Evolutionary conservation across 2,329 filamentous ascomycete genomes (phyloP), one percentile per base, ranked within the genome.

Genomic region (Ophidiomyces ophidiicola): DNA sequence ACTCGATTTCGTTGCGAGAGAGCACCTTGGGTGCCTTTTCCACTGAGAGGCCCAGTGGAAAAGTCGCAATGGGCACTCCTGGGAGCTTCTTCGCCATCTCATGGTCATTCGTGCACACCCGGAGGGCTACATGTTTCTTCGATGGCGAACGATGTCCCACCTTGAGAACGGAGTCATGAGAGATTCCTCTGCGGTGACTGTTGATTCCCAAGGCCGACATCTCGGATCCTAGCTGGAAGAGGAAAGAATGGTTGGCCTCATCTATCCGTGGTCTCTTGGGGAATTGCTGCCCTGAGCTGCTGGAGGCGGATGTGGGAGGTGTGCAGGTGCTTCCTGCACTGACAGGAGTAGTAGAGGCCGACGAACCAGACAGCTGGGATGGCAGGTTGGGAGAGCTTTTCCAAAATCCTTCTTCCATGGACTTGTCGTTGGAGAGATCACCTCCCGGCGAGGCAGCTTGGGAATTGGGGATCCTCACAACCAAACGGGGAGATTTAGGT

Each of bases 401-500:
- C 30, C 37, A 39, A 20, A 30, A 23, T 8, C 37, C 28, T 4
- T 33, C 26, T 31, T 21, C 29, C 2, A 28, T 21, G 15, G 30
- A 19, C 18, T 17, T 39, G 21, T 23, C 32, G 23, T 41, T 43
- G 28, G 39, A 32, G 12, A 29, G 26, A 14, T 39, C 32, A 33
- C 37, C 41, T 15, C 29, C 43, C 20, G 40, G 40, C 17, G 34
- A 36, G 31, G 26, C 28, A 8, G 25, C n/a, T 25, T 37, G 39
- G 14, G 30, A 38, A n/a, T 44, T 32, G 15, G 48, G 31, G 23
- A 38, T 44, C 19, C 44, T 41, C 18, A 42, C 31, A 23, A 36
- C 41, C 15, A 49, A 34, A 23, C 52, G 44, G 10, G 52, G 52
- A 7, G 51, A 53, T 36, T 54, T 54, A 15, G 52, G 52, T 11